Evolutionary conservation across 1,284 basidiomycete genomes (phyloP).

Genomic region (Puccinia polysora): DNA sequence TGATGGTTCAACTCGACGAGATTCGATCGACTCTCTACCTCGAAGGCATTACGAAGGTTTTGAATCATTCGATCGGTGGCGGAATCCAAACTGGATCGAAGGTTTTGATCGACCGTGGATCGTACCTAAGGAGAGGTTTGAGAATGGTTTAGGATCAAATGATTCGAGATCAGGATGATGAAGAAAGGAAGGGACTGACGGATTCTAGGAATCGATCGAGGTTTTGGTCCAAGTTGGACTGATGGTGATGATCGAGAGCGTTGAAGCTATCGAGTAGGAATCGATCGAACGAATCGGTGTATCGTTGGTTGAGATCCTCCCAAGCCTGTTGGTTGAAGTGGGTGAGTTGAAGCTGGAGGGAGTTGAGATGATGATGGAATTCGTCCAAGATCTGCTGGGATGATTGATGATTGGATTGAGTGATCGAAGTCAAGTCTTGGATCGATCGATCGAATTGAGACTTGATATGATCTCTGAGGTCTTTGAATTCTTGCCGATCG

Average conservation of each 20-base stretch:
- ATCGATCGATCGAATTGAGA: slow-evolving; percentile 4
- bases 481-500: slow-evolving; percentile 8
- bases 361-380: slow-evolving; percentile 1
- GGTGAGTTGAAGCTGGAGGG: neutral
- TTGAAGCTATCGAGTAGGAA: neutral
- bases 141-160: neutral
- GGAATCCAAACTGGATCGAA: slow-evolving; percentile 26
- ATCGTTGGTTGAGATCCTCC: slow-evolving; percentile 4
- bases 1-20: slow-evolving; percentile 13
- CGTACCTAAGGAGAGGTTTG: neutral
- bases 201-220: slow-evolving; percentile 1
- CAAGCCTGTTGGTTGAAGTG: neutral
- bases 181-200: neutral
- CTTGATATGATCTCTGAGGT: slow-evolving; percentile 13
- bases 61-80: slow-evolving; percentile 8
- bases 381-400: neutral
- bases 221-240: slow-evolving; percentile 2
- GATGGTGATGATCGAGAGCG: slow-evolving; percentile 6
- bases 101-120: slow-evolving; percentile 8
- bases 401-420: slow-evolving; percentile 1
- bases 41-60: slow-evolving; percentile 5
- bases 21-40: slow-evolving; percentile 8
- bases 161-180: neutral
- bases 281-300: slow-evolving; percentile 5
- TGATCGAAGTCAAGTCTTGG: slow-evolving; percentile 6